A percentile compares a stretch with the other conserved stretches of the same genome.
These are phyloP conservation scores for Macadamia integrifolia DNA, from an alignment of 164 flowering plant genomes.

Conservation along the genomic window DNA sequence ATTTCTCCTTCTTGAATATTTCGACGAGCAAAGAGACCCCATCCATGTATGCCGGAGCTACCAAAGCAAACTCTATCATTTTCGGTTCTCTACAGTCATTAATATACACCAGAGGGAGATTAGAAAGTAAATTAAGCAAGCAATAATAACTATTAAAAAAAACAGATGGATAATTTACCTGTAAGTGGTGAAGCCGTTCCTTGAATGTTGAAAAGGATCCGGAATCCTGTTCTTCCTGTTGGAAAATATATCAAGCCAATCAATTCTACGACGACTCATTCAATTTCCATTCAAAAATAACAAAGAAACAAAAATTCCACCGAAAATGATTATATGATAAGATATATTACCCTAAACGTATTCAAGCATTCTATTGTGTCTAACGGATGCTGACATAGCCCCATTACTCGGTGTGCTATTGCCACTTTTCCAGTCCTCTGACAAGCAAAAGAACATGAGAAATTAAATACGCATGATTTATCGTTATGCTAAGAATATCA, in stretches of 20 bases:
- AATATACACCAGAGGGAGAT: conserved; percentile 2
- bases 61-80: conserved; percentile 82
- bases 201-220: conserved; percentile 62
- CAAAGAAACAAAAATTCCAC: neutral
- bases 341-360: conserved; percentile 38
- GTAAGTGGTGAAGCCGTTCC: conserved; percentile 74
- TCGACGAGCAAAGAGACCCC: conserved; percentile 95
- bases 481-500: neutral
- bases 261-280: neutral
- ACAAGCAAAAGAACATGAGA: conserved; percentile 13
- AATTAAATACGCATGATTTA: neutral
- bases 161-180: conserved; percentile 36
- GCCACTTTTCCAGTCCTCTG: conserved; percentile 58
- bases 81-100: conserved; percentile 62
- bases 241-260: conserved; percentile 11
- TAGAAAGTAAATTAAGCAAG: conserved; percentile 10
- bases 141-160: conserved; percentile 4
- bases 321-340: neutral
- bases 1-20: conserved; percentile 95
- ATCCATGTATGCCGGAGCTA: conserved; percentile 94
- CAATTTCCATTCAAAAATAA: neutral
- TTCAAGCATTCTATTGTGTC: conserved; percentile 47
- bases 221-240: conserved; percentile 58
- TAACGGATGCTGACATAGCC: conserved; percentile 62
- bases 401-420: conserved; percentile 52